These are phyloP conservation scores for Pseudocercospora pini-densiflorae DNA, from an alignment of 2,329 filamentous ascomycete genomes.

Conservation along the genomic window DNA sequence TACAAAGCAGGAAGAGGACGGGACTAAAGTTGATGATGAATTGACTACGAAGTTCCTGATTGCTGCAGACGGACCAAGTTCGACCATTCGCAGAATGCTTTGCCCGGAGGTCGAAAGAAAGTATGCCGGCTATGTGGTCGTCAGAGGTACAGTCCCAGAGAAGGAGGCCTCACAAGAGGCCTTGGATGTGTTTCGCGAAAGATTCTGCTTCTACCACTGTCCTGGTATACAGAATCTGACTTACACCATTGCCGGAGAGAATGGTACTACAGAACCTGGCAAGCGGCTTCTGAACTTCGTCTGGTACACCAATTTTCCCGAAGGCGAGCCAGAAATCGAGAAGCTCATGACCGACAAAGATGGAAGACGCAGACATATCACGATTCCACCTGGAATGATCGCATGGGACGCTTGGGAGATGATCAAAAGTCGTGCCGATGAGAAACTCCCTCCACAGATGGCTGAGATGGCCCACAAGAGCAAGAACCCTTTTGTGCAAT, in stretches of 20 bases:
- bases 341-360: constrained; percentile 51
- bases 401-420: constrained; percentile 46
- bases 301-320: constrained; percentile 50
- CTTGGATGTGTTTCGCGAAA: constrained; percentile 43
- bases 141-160: constrained; percentile 40
- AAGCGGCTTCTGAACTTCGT: constrained; percentile 54
- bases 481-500: constrained; percentile 50
- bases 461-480: constrained; percentile 47
- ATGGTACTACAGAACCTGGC: constrained; percentile 45
- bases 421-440: constrained; percentile 40
- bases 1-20: constrained; percentile 29
- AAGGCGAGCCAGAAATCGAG: constrained; percentile 43
- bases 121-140: constrained; percentile 41
- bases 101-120: constrained; percentile 37
- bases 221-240: constrained; percentile 45
- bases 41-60: constrained; percentile 45
- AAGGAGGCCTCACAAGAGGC: constrained; percentile 41
- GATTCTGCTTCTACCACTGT: constrained; percentile 49
- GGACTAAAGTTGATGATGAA: constrained; percentile 25
- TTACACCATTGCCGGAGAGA: constrained; percentile 50
- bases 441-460: constrained; percentile 45
- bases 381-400: constrained; percentile 49
- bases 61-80: constrained; percentile 50
- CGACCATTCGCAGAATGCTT: constrained; percentile 37
- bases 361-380: constrained; percentile 46